Percentiles rank a stretch among this genome's conserved stretches.
Evolutionary conservation across 345 rosid species (phyloP).

Genomic region (Kandelia obovata): DNA sequence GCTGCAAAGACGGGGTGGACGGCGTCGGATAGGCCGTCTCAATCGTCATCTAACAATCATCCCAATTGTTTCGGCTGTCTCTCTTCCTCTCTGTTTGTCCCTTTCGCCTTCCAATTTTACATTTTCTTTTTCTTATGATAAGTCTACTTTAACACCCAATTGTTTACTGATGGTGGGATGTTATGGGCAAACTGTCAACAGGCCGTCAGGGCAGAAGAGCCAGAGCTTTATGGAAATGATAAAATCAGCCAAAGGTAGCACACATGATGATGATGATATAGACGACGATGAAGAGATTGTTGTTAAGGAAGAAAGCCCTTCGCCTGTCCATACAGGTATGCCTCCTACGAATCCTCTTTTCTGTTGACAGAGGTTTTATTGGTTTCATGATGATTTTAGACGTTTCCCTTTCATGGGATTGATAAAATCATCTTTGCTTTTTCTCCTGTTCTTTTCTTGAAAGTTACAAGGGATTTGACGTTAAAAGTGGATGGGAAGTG

Average conservation of each 20-base stretch:
- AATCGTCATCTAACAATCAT: conserved; percentile 52
- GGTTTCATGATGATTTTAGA: neutral
- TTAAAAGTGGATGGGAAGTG: conserved; percentile 65
- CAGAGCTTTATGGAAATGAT: conserved; percentile 94
- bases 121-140: neutral
- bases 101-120: neutral
- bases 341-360: neutral
- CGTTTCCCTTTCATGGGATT: neutral
- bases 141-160: neutral
- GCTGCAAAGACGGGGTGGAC: conserved; percentile 32
- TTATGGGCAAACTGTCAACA: conserved; percentile 23
- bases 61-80: conserved; percentile 61
- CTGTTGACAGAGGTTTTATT: neutral
- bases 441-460: neutral
- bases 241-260: conserved; percentile 36
- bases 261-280: conserved; percentile 52
- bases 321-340: conserved; percentile 54
- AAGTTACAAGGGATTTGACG: conserved; percentile 50
- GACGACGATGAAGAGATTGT: conserved; percentile 72
- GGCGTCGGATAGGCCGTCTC: conserved; percentile 33
- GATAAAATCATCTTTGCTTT: neutral
- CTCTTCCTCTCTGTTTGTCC: conserved; percentile 69
- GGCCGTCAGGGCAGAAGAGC: conserved; percentile 57
- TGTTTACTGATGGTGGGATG: neutral
- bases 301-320: conserved; percentile 67